These are phyloP conservation scores for Starmerella apicola DNA, from an alignment of 805 yeast genomes.

Conservation along the genomic window DNA sequence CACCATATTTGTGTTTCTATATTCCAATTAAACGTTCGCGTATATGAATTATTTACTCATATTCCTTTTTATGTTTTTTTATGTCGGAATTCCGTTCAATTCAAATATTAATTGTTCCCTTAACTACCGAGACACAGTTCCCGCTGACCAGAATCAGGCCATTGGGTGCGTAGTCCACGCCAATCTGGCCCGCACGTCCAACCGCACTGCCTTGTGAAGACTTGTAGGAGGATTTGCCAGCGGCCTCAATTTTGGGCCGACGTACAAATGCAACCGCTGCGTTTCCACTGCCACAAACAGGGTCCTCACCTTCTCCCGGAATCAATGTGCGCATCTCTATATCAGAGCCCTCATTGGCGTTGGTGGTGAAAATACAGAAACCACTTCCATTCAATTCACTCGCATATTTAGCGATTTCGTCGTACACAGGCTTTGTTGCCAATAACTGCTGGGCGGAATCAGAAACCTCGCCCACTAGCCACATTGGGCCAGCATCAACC, in stretches of 20 bases:
- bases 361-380: constrained; percentile 9
- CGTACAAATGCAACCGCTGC: constrained; percentile 20
- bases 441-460: constrained; percentile 4
- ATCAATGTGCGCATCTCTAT: constrained; percentile 18
- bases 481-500: constrained; percentile 12
- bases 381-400: constrained; percentile 7
- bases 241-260: no score
- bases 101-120: constrained; percentile 4
- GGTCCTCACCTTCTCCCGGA: constrained; percentile 13
- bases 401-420: constrained; percentile 2
- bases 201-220: constrained; percentile 18
- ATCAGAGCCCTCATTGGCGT: not conserved
- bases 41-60: no score
- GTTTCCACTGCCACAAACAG: constrained; percentile 21
- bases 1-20: no score
- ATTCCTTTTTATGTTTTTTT: no score
- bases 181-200: constrained; percentile 13
- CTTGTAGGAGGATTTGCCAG: constrained; percentile 6
- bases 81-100: no score
- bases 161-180: constrained; percentile 6
- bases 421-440: constrained; percentile 2
- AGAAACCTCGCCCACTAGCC: constrained; percentile 8
- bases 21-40: no score
- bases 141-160: constrained; percentile 15
- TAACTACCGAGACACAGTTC: constrained; percentile 5